These are phyloP conservation scores for Backusella australiensis DNA, from an alignment of 192 early-diverging fungal species.

Conservation along the genomic window DNA sequence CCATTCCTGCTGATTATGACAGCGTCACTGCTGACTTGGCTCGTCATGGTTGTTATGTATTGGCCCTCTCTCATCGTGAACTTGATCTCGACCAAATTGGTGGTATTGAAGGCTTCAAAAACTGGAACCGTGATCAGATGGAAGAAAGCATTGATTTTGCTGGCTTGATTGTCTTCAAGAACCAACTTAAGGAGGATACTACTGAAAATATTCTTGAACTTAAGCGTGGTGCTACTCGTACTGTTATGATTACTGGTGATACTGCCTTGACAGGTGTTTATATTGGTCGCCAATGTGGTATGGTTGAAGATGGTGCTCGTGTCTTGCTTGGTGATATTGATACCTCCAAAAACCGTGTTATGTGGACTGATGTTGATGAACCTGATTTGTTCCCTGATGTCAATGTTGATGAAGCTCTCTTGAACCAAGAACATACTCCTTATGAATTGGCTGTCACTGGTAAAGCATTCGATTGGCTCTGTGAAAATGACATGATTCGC, in stretches of 20 bases:
- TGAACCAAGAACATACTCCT: conserved; percentile 30
- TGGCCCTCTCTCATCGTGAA: conserved; percentile 61
- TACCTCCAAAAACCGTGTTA: conserved; percentile 34
- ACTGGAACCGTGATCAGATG: conserved; percentile 54
- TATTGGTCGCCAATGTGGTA: conserved; percentile 61
- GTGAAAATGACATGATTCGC: conserved; percentile 42
- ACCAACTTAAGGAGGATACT: conserved; percentile 75
- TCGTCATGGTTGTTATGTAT: conserved; percentile 71
- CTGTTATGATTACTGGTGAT: conserved; percentile 85
- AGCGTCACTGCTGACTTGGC: conserved; percentile 51
- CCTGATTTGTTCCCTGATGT: conserved; percentile 40
- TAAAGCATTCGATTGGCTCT: conserved; percentile 58
- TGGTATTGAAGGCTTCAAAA: conserved; percentile 26
- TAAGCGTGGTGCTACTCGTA: conserved; percentile 66
- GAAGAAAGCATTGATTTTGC: conserved; percentile 55
- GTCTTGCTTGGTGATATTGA: conserved; percentile 55
- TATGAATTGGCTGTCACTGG: conserved; percentile 74
- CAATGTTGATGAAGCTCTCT: conserved; percentile 28
- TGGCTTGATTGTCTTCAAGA: conserved; percentile 75
- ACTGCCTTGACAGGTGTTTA: conserved; percentile 74
- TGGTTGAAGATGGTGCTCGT: conserved; percentile 34
- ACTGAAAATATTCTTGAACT: conserved; percentile 64
- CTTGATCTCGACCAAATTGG: conserved; percentile 41
- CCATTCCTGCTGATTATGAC: conserved; percentile 60
- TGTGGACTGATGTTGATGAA: conserved; percentile 63